Conservation (phyloP, 371 early-diverging fungal species). For the Apophysomyces variabilis region DNA sequence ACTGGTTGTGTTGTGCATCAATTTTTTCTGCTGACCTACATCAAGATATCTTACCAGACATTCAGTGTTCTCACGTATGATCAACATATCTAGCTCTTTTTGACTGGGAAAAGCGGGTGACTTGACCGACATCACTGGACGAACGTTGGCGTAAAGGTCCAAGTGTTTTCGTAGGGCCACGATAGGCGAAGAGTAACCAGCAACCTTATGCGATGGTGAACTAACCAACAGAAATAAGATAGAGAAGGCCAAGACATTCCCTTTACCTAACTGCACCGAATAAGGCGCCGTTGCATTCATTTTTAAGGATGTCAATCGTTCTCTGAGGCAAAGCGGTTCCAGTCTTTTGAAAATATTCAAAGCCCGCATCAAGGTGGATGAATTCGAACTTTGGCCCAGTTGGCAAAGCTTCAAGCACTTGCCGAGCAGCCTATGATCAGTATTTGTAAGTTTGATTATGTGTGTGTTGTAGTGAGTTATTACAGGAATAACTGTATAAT, state of each 20-base stretch:
- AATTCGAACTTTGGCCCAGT: slow-evolving; percentile 74
- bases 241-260: neutral
- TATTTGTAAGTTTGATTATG: neutral
- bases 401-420: slow-evolving; percentile 78
- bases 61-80: slow-evolving; percentile 97
- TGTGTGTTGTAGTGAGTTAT: neutral
- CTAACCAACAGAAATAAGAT: slow-evolving; percentile 38
- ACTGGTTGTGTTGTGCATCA: slow-evolving; percentile 51
- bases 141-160: slow-evolving; percentile 94
- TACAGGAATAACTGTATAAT: slow-evolving; percentile 27
- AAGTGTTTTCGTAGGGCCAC: slow-evolving; percentile 91
- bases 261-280: slow-evolving; percentile 93
- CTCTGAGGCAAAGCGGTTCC: slow-evolving; percentile 88
- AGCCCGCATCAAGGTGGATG: slow-evolving; percentile 89
- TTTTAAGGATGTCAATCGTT: slow-evolving; percentile 79
- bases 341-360: slow-evolving; percentile 91
- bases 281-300: slow-evolving; percentile 90
- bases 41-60: slow-evolving; percentile 73
- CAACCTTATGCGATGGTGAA: slow-evolving; percentile 96
- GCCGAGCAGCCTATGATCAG: slow-evolving; percentile 77
- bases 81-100: slow-evolving; percentile 88
- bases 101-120: slow-evolving; percentile 63
- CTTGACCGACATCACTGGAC: slow-evolving; percentile 81
- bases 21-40: neutral
- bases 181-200: slow-evolving; percentile 95